Conservation (phyloP, 768 basidiomycete genomes). For the Amanita rubescens region DNA sequence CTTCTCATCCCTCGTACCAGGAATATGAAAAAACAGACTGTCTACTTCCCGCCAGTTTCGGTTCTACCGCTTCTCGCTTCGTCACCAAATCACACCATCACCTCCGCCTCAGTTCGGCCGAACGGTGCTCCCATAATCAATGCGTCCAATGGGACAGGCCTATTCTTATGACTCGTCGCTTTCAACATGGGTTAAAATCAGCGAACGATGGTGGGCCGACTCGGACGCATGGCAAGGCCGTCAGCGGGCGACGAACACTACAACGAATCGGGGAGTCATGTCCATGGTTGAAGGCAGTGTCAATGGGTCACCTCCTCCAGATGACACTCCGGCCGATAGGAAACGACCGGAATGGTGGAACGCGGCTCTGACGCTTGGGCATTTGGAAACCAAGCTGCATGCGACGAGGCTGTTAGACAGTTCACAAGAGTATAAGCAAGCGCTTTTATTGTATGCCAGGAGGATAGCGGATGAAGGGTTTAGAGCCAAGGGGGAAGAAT, state of each 20-base stretch:
- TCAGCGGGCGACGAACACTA: constrained; percentile 32
- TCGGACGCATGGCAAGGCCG: constrained; percentile 80
- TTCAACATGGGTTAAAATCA: constrained; percentile 64
- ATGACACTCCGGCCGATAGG: constrained; percentile 28
- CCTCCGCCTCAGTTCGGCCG: constrained; percentile 59
- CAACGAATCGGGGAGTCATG: constrained; percentile 44
- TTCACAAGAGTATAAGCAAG: constrained; percentile 76
- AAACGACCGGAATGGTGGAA: constrained; percentile 74
- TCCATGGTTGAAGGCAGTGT: constrained; percentile 44
- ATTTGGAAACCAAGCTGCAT: constrained; percentile 78
- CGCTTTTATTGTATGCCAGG: constrained; percentile 69
- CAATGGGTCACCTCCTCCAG: constrained; percentile 26
- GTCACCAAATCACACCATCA: constrained; percentile 53
- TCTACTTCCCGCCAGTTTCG: constrained; percentile 60
- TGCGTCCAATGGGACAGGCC: constrained; percentile 67
- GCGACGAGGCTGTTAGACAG: constrained; percentile 73
- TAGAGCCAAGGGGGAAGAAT: constrained; percentile 80
- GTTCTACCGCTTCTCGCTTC: constrained; percentile 50
- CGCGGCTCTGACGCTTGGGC: constrained; percentile 76
- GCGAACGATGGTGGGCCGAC: constrained; percentile 78
- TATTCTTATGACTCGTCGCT: constrained; percentile 74
- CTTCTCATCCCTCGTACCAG: constrained; percentile 27
- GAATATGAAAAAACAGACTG: constrained; percentile 64
- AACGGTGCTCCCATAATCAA: constrained; percentile 77
- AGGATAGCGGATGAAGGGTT: constrained; percentile 88